Base-by-base conservation (phyloP, 23 red algal genomes). In the Gracilaria gracilis region DNA sequence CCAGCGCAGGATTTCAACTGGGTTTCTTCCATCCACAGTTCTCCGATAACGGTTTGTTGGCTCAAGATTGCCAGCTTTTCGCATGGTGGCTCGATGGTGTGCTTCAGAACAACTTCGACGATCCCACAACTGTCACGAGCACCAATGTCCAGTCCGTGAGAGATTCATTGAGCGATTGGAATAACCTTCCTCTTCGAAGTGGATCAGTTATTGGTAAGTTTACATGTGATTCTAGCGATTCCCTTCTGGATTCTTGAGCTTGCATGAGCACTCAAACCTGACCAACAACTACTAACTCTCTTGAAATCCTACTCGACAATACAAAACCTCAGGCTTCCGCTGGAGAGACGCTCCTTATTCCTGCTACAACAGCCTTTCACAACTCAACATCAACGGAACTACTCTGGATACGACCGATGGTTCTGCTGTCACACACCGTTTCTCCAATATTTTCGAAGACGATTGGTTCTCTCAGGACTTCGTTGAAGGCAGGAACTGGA, bases 391-490 rank as follows among this genome's bases (percentile, higher is more conserved):
- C 32, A 87, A 87, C 28, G 84, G 84, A 76, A 87, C 84, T 59
- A 27, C 29, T 17, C 23, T 71, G 29, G 84, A 87, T 23, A 87
- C 84, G 21, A 74, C 66, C 6, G 67, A 87, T 58, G 23, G 19
- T 23, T 50, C 84, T 3, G 50, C 50, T 40, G 65, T 87, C 4
- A 87, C 84, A 62, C 84, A 87, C 42, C 84, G 84, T 48, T 87
- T 75, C 67, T 87, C 84, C 31, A 87, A 87, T 38, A 75, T 76
- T 74, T 87, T 87, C 34, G 84, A 87, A 48, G 69, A 50, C 36
- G 84, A 87, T 46, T 87, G 84, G 84, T 87, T 87, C 50, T 73
- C 84, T 38, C 50, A 67, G 17, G 84, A 87, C 84, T 87, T 87
- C 61, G 84, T 87, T 9, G 84, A 87, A 25, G 67, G 84, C 16